Evolutionary conservation across 441 rosid species (phyloP).

Genomic region (Breynia disticha): DNA sequence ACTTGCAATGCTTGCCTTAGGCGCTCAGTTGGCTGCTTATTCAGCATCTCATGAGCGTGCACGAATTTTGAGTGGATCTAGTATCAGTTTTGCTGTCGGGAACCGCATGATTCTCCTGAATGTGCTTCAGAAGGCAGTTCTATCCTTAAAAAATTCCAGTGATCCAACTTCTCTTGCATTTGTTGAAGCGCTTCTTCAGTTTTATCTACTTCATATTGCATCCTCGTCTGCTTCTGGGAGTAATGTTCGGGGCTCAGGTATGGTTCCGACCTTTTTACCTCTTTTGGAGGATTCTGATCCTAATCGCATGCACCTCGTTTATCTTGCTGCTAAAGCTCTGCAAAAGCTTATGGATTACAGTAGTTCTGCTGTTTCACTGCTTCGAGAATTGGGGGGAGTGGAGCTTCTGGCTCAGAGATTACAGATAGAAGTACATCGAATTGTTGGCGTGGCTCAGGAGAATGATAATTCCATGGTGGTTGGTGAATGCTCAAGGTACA

Average conservation of each 20-base stretch:
- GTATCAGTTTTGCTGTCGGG: slow-evolving; percentile 85
- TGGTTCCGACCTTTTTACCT: slow-evolving; percentile 93
- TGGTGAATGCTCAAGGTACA: slow-evolving; percentile 53
- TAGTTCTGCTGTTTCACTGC: slow-evolving; percentile 82
- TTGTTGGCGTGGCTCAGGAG: slow-evolving; percentile 44
- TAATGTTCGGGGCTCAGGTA: slow-evolving; percentile 90
- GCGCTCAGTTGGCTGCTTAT: slow-evolving; percentile 94
- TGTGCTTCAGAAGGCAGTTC: slow-evolving; percentile 95
- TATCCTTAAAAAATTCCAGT: slow-evolving; percentile 62
- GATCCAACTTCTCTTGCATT: slow-evolving; percentile 89
- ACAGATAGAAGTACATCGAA: slow-evolving; percentile 80
- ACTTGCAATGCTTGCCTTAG: slow-evolving; percentile 90
- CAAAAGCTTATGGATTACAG: slow-evolving; percentile 98
- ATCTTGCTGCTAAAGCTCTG: slow-evolving; percentile 83
- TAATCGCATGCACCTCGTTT: slow-evolving; percentile 81
- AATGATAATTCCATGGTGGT: slow-evolving; percentile 45
- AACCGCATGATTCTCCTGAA: slow-evolving; percentile 90
- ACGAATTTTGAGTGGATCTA: slow-evolving; percentile 84
- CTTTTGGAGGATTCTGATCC: slow-evolving; percentile 89
- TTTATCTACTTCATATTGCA: slow-evolving; percentile 91
- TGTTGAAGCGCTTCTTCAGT: slow-evolving; percentile 95
- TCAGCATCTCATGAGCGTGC: slow-evolving; percentile 96
- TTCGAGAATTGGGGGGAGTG: slow-evolving; percentile 91
- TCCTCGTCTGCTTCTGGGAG: slow-evolving; percentile 91
- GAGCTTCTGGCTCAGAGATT: slow-evolving; percentile 91